Evolutionary conservation across 352 stramenopile genomes (phyloP), one percentile per base, ranked within the genome.

Genomic region (Globisporangium irregulare): DNA sequence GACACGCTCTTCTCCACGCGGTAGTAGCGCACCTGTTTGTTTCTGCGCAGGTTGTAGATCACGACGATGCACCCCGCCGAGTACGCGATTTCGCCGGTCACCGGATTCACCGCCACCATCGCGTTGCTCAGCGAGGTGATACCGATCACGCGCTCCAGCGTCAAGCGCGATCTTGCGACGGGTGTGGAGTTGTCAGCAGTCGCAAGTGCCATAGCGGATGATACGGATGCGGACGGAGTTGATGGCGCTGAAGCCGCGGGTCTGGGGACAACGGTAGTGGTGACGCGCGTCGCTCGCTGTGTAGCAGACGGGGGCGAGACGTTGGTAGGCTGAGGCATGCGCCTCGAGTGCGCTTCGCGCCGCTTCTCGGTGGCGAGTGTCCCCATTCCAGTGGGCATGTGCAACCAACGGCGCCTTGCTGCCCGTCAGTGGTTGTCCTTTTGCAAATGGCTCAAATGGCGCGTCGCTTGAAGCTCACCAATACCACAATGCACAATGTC

Each of bases 1-100:
- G 85, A 71, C n/a, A 97, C 89, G 22, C 68, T 73, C 61, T 95
- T 95, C 69, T 95, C 87, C 2, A 94, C 88, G 54, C 88, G 89
- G 72, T 96, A 96, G 74, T 96, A 97, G 3, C 87, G 81, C 66
- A 93, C 82, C 53, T 97, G 90, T 51, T 94, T 95, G 73, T 95
- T 90, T 43, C 88, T 73, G 0, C 86, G 74, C 29, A 93, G 64
- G 74, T 93, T 95, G 82, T 96, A 97, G 54, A 97, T 82, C n/a
- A 97, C 90, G 57, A 97, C 90, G 51, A 96, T 93, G 68, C 87
- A 94, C 8, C 90, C 90, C 3, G 90, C 89, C 4, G 88, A 76
- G 70, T 95, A 97, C 59, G 89, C 90, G 67, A 95, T 79, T 73
- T 97, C 88, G 7, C 86, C 85, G 9, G 83, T 92, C 48, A 82